phyloP scores from a whole-genome alignment of 2,329 filamentous ascomycete genomes.

The Penicillium sp. region DNA sequence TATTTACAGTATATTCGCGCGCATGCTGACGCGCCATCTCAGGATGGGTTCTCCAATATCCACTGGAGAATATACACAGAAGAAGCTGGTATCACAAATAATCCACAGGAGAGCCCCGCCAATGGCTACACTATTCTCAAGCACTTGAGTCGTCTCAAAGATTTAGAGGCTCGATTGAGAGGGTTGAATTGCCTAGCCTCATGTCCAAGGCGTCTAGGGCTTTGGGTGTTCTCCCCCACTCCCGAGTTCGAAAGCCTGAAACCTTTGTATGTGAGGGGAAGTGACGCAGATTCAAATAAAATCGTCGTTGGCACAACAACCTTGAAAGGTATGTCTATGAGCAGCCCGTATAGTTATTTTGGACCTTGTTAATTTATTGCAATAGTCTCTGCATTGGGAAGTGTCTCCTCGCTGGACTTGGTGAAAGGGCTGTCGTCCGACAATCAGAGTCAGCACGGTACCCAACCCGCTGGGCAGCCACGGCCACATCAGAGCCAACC shows the following conservation, averaged over 20 bases:
- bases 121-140: constrained; percentile 39
- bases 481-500: constrained; percentile 23
- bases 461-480: constrained; percentile 22
- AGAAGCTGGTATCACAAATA: constrained; percentile 30
- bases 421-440: constrained; percentile 37
- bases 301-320: constrained; percentile 32
- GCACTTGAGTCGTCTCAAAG: constrained; percentile 40
- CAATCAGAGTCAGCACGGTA: constrained; percentile 18
- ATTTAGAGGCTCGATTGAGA: constrained; percentile 37
- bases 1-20: not conserved
- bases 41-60: constrained; percentile 45
- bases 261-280: constrained; percentile 26
- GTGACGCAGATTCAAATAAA: constrained; percentile 26
- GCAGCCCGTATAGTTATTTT: not conserved
- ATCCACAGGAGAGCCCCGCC: constrained; percentile 30
- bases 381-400: constrained; percentile 37
- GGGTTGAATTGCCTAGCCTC: constrained; percentile 39
- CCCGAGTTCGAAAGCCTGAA: constrained; percentile 37
- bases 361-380: constrained; percentile 1
- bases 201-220: constrained; percentile 37
- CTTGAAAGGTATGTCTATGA: constrained; percentile 31
- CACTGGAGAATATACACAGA: constrained; percentile 45
- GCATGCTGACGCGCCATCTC: constrained; percentile 20
- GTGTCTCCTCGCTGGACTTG: constrained; percentile 33
- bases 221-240: constrained; percentile 43